phyloP scores from a whole-genome alignment of 257 asterid genomes.

The Cruciata laevipes region DNA sequence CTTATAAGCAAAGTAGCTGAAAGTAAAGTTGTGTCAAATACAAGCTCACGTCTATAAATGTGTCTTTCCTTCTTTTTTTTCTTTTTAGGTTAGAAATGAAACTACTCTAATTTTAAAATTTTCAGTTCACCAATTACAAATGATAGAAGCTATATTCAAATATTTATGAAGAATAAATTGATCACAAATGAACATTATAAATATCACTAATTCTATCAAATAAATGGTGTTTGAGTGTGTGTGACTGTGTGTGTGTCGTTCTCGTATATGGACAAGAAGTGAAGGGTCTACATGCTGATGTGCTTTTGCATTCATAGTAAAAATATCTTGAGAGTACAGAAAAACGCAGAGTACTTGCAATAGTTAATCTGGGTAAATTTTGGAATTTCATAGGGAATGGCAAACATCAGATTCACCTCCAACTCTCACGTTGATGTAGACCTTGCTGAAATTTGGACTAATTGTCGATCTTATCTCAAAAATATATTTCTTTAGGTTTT shows the following conservation, averaged over 20 bases:
- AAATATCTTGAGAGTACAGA: not conserved
- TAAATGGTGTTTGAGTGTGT: not conserved
- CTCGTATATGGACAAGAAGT: constrained; percentile 25
- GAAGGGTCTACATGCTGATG: constrained; percentile 10
- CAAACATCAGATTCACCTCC: not conserved
- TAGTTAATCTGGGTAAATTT: not conserved
- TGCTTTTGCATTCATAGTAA: constrained; percentile 16
- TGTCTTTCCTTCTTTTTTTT: too few relatives aligned
- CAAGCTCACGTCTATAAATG: too few relatives aligned
- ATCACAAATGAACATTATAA: too few relatives aligned
- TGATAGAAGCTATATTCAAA: too few relatives aligned
- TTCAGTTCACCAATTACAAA: too few relatives aligned
- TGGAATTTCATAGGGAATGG: not conserved
- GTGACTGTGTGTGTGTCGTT: constrained; percentile 21
- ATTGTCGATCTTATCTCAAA: not conserved
- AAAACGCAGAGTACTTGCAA: not conserved
- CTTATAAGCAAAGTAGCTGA: too few relatives aligned
- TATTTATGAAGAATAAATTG: too few relatives aligned
- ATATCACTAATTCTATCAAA: too few relatives aligned
- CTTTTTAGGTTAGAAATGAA: too few relatives aligned
- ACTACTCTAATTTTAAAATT: too few relatives aligned
- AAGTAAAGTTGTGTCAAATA: too few relatives aligned
- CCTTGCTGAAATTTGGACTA: not conserved
- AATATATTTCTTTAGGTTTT: too few relatives aligned
- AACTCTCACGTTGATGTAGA: not conserved